Conservation (phyloP, 768 basidiomycete species). For the Dacryopinax primogenitus region DNA sequence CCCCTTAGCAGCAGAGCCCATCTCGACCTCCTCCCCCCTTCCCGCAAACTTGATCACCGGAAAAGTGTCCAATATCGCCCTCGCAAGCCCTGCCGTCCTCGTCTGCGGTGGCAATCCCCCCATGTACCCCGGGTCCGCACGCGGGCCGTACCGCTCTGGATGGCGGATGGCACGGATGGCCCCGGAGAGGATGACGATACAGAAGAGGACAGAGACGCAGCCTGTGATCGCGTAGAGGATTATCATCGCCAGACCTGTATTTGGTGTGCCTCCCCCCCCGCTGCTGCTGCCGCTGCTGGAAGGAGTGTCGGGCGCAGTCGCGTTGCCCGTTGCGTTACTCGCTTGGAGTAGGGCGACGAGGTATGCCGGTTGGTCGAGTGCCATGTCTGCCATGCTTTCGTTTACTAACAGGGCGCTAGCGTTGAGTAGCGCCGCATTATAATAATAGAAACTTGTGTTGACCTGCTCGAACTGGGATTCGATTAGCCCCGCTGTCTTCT, state of each 20-base stretch:
- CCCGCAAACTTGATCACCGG: slow-evolving; percentile 76
- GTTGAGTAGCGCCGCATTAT: slow-evolving; percentile 53
- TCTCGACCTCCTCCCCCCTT: not conserved
- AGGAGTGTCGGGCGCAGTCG: slow-evolving; percentile 20
- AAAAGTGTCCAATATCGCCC: slow-evolving; percentile 92
- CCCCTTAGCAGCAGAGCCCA: not conserved
- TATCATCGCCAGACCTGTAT: slow-evolving; percentile 72
- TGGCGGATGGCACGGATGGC: slow-evolving; percentile 72
- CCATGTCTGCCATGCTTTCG: slow-evolving; percentile 28
- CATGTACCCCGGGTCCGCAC: slow-evolving; percentile 29
- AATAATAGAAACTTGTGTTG: slow-evolving; percentile 43
- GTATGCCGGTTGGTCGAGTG: slow-evolving; percentile 44
- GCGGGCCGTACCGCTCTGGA: slow-evolving; percentile 83
- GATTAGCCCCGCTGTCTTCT: slow-evolving; percentile 33
- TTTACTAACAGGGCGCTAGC: slow-evolving; percentile 34
- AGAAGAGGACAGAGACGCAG: slow-evolving; percentile 73
- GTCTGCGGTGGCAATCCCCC: slow-evolving; percentile 32
- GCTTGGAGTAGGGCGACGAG: slow-evolving; percentile 58
- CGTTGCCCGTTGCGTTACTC: slow-evolving; percentile 43
- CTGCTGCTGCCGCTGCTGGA: slow-evolving; percentile 12
- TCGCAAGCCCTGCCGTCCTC: slow-evolving; percentile 71
- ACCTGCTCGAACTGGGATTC: slow-evolving; percentile 42
- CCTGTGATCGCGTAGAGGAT: slow-evolving; percentile 80
- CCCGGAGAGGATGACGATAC: slow-evolving; percentile 72
- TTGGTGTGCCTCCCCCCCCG: slow-evolving; percentile 20